Evolutionary conservation across 805 yeast genomes (phyloP).

Genomic region (Teunomyces lycoperdinae): DNA sequence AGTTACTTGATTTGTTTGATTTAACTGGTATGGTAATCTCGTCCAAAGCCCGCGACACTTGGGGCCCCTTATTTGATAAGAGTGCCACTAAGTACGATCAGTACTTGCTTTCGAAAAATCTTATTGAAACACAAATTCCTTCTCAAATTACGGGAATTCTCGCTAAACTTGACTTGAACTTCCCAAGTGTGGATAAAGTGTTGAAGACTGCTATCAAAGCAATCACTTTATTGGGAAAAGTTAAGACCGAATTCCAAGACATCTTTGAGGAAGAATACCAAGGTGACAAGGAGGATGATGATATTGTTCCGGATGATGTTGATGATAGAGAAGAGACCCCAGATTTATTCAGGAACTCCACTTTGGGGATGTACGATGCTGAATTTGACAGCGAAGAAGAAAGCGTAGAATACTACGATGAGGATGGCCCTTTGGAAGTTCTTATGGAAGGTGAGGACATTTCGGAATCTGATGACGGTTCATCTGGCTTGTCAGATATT

Average conservation of each 20-base stretch:
- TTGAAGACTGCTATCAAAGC: conserved; percentile 60
- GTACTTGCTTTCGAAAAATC: conserved; percentile 58
- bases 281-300: conserved; percentile 51
- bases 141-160: conserved; percentile 55
- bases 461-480: conserved; percentile 22
- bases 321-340: conserved; percentile 73
- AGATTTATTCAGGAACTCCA: conserved; percentile 81
- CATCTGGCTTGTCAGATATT: conserved; percentile 23
- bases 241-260: conserved; percentile 55
- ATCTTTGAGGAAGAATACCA: conserved; percentile 49
- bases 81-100: conserved; percentile 55
- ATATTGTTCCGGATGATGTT: conserved; percentile 43
- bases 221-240: conserved; percentile 53
- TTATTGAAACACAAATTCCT: conserved; percentile 67
- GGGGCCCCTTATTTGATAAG: conserved; percentile 46
- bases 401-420: conserved; percentile 42
- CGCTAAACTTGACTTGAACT: conserved; percentile 69
- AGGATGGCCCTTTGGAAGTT: conserved; percentile 37
- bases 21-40: conserved; percentile 46
- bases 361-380: conserved; percentile 91
- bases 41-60: conserved; percentile 36
- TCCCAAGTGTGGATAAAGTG: conserved; percentile 60
- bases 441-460: conserved; percentile 35
- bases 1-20: conserved; percentile 52
- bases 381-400: conserved; percentile 64